phyloP scores from a whole-genome alignment of 805 yeast genomes.

The Saturnispora kantuleensis region DNA sequence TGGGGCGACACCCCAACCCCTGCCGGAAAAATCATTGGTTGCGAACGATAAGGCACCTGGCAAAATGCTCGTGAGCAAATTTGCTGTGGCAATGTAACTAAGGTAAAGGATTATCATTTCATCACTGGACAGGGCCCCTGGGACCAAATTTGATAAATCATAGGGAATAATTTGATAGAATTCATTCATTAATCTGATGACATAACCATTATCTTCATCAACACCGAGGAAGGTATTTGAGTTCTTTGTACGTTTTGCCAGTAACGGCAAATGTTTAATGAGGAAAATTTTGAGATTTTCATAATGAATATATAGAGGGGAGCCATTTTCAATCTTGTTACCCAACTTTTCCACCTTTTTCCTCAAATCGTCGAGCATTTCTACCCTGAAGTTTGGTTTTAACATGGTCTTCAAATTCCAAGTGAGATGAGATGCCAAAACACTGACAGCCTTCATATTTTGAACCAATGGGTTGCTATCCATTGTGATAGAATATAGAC shows the following conservation, averaged over 20 bases:
- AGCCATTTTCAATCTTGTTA: background rate
- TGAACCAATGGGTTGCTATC: background rate
- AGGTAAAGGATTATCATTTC: slow-evolving; percentile 2
- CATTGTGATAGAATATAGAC: slow-evolving; percentile 9
- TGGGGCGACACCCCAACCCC: background rate
- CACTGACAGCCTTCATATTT: background rate
- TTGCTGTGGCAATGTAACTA: slow-evolving; percentile 3
- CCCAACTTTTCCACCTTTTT: slow-evolving; percentile 4
- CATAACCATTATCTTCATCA: slow-evolving; percentile 7
- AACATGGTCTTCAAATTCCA: slow-evolving; percentile 6
- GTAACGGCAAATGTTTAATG: slow-evolving; percentile 1
- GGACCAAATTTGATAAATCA: slow-evolving; percentile 8
- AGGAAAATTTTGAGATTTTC: slow-evolving; percentile 8
- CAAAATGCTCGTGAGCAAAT: slow-evolving; percentile 4
- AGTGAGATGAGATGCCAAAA: slow-evolving; percentile 5
- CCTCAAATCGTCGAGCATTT: slow-evolving; percentile 6
- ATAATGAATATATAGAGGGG: slow-evolving; percentile 2
- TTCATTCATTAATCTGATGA: slow-evolving; percentile 9
- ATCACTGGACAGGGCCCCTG: slow-evolving; percentile 1
- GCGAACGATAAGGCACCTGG: slow-evolving; percentile 9
- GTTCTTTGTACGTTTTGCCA: background rate
- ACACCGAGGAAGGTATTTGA: slow-evolving; percentile 6
- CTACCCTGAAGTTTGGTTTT: background rate
- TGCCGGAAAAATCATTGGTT: slow-evolving; percentile 7
- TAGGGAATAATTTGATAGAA: slow-evolving; percentile 10